Conservation (phyloP, 495 filamentous ascomycete genomes). For the Hypomontagnella monticulosa region DNA sequence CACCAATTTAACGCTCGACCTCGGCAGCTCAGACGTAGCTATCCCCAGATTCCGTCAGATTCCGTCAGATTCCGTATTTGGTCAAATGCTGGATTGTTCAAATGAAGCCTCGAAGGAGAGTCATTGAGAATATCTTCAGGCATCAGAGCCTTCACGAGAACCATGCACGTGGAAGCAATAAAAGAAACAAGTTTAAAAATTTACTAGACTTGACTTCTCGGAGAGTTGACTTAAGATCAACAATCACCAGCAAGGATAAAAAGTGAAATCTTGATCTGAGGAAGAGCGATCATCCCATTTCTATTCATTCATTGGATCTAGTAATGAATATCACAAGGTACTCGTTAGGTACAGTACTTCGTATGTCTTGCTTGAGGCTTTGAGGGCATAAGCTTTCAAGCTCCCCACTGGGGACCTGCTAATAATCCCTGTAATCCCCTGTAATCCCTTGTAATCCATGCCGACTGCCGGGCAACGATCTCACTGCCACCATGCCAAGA, state of each 20-base stretch:
- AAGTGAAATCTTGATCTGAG: conserved; percentile 23
- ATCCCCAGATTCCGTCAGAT: conserved; percentile 16
- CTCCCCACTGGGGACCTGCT: conserved; percentile 7
- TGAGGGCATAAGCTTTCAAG: conserved; percentile 18
- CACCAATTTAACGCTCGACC: neutral
- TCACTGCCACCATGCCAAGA: conserved; percentile 38
- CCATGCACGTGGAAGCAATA: conserved; percentile 23
- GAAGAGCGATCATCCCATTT: conserved; percentile 20
- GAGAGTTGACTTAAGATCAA: conserved; percentile 2
- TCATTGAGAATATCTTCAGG: conserved; percentile 10
- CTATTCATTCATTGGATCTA: conserved; percentile 19
- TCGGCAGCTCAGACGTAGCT: conserved; percentile 16
- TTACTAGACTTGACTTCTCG: conserved; percentile 15
- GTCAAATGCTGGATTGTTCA: neutral
- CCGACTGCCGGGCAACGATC: conserved; percentile 40
- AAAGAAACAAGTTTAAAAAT: conserved; percentile 6
- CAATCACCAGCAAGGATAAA: conserved; percentile 18
- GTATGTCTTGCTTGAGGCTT: conserved; percentile 9
- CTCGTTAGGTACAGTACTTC: conserved; percentile 26
- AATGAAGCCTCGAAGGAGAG: conserved; percentile 12
- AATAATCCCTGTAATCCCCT: conserved; percentile 11
- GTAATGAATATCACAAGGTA: conserved; percentile 25
- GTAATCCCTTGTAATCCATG: conserved; percentile 17
- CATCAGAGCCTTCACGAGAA: conserved; percentile 1
- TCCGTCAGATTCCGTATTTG: conserved; percentile 4